Evolutionary conservation across 2,329 filamentous ascomycete species (phyloP).

Genomic region (Biscogniauxia sp.): DNA sequence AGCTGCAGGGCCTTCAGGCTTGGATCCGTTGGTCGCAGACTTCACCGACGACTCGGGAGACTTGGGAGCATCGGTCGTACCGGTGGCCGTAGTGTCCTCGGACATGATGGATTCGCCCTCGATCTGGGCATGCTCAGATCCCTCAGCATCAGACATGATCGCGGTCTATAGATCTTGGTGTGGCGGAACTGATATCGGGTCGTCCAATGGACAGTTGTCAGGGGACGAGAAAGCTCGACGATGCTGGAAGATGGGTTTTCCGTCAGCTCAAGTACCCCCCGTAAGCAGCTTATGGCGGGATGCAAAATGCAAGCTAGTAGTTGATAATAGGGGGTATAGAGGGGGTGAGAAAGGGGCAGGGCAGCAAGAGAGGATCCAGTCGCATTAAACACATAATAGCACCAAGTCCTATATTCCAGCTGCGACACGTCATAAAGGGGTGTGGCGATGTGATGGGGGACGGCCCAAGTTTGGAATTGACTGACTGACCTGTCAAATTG

Average conservation of each 20-base stretch:
- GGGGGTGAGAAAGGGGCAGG: conserved; percentile 4
- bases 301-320: conserved; percentile 11
- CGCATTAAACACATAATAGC: conserved; percentile 23
- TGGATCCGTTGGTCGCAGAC: conserved; percentile 32
- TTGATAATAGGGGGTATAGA: conserved; percentile 8
- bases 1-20: conserved; percentile 31
- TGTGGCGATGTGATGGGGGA: conserved; percentile 22
- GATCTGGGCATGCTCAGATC: conserved; percentile 43
- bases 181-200: conserved; percentile 9
- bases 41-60: conserved; percentile 29
- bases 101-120: conserved; percentile 39
- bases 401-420: conserved; percentile 20
- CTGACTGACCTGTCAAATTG: conserved; percentile 29
- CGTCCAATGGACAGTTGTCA: conserved; percentile 6
- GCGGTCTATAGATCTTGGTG: conserved; percentile 7
- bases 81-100: conserved; percentile 33
- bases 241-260: conserved; percentile 8
- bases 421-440: conserved; percentile 33
- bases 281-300: conserved; percentile 1
- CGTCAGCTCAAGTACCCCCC: conserved; percentile 19
- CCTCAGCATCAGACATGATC: conserved; percentile 48
- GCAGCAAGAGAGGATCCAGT: conserved; percentile 8
- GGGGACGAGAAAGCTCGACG: conserved; percentile 12
- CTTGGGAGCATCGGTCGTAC: conserved; percentile 26
- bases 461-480: conserved; percentile 13